Base-by-base conservation (phyloP, 2,329 filamentous ascomycete genomes). In the Cladophialophora exuberans region DNA sequence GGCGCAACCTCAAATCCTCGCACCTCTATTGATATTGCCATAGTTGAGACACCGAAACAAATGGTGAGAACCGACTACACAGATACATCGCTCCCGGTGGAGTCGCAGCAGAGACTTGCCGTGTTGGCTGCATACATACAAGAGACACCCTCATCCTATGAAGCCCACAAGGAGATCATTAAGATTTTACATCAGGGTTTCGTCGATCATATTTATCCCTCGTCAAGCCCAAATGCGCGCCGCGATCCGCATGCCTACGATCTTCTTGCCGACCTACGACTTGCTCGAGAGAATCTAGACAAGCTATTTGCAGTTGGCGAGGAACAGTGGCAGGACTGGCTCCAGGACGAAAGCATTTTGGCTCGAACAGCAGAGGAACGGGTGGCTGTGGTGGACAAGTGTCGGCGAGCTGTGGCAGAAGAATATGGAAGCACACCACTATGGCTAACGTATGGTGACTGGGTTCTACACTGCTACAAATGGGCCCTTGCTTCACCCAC, bases 391-490 rank as follows among this genome's bases (percentile, higher is more conserved):
- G 79, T 84, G 63, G 82, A 85, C 60, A 71, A 84, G 11, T 85
- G 79, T 63, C 76, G 79, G 59, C 79, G 79, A 59, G 83, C 83
- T 3, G 79, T 84, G 2, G 73, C 78, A 31, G 83, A 86, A 56
- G 84, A 86, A 65, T 81, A 80, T 39, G 79, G 79, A 46, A 86
- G 83, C 57, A 78, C 79, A 9, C 81, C 78, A 54, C 69, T 87
- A 5, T 87, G 84, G 84, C 71, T 73, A n/a, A 75, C 80, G 7
- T 87, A 85, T 62, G 82, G 80, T 18, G 80, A 85, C 56, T 86
- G 82, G 76, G 74, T 85, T 57, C 71, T 79, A 30, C 75, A 79
- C 52, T 77, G 83, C 23, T 81, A 84, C 62, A 76, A 77, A 23
- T 76, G 79, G 47, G 79, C 70, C 45, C 77, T 73, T 68, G 72